Base-by-base conservation (phyloP, 805 yeast genomes). In the Candida schatavii region DNA sequence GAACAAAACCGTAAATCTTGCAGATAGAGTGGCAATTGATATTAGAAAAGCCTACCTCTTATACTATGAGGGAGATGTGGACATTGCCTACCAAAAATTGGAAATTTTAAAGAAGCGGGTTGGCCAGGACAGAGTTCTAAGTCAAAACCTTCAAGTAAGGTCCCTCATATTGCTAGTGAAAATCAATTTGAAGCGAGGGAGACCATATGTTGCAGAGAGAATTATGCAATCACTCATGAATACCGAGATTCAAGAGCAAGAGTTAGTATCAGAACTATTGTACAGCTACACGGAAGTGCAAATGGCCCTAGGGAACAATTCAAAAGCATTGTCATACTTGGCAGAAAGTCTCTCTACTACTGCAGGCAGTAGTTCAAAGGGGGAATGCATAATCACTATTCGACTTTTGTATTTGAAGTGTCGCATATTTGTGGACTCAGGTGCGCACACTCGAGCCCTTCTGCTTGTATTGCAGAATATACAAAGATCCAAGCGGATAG, bases 391-490 rank as follows among this genome's bases (percentile, higher is more conserved):
- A 37, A 72, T 77, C 68, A 64, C 65, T 28, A 58, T 79, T 18
- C 68, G 67, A 50, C 69, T 75, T 42, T 76, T 70, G 36, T 49
- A 80, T 9, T 50, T 80, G 39, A 74, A 76, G 49, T 70, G 78
- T 33, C 51, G 62, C 11, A 64, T 78, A 1, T 59, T 79, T 44
- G 49, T 72, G 19, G 49, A 59, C 4, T 56, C 74, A 13, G 72
- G 76, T 0, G 59, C 69, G 3, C 75, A 80, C 11, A 57, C 73
- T 7, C 66, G 83, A 43, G 78, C 77, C 0, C 47, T 83, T 6
- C 72, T 83, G 0, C 52, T 73, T 15, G 51, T 81, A 0, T 54
- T 77, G 4, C 77, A 77, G 46, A 69, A 79, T 39, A 57, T 83
- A 2, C 70, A 74, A 36, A 51, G 68, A 10, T 75, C 85, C 0